phyloP scores from a whole-genome alignment of 768 basidiomycete species.

The Kwoniella europaea region DNA sequence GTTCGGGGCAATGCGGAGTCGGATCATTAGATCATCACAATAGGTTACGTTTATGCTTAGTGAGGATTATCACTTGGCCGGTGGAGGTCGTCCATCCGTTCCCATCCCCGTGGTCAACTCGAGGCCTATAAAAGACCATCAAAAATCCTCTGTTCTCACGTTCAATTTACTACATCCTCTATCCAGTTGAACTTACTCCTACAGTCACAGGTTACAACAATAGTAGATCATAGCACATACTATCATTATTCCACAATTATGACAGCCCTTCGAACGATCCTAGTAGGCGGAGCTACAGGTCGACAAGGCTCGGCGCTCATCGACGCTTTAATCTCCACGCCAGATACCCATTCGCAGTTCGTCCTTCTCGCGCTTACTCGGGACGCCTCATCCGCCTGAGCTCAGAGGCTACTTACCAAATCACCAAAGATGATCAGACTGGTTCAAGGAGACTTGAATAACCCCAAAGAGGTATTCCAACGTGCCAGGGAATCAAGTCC shows the following conservation, averaged over 20 bases:
- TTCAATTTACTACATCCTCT: too few species aligned
- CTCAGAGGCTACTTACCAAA: background rate
- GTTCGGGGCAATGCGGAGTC: too few species aligned
- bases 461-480: background rate
- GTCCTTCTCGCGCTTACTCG: slow-evolving; percentile 16
- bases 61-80: too few species aligned
- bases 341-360: background rate
- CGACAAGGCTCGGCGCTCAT: slow-evolving; percentile 9
- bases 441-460: slow-evolving; percentile 16
- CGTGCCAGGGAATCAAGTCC: background rate
- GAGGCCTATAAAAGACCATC: too few species aligned
- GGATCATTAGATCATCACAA: too few species aligned
- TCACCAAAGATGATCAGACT: slow-evolving; percentile 4
- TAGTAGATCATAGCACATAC: background rate
- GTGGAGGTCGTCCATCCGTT: too few species aligned
- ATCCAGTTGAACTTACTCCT: too few species aligned
- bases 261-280: background rate
- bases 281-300: slow-evolving; percentile 11
- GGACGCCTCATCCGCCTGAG: slow-evolving; percentile 1
- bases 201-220: too few species aligned
- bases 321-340: background rate
- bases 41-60: too few species aligned
- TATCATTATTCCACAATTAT: background rate
- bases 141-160: too few species aligned
- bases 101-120: too few species aligned